Evolutionary conservation across 2,329 filamentous ascomycete genomes (phyloP).

Genomic region (Paramyrothecium sp.): DNA sequence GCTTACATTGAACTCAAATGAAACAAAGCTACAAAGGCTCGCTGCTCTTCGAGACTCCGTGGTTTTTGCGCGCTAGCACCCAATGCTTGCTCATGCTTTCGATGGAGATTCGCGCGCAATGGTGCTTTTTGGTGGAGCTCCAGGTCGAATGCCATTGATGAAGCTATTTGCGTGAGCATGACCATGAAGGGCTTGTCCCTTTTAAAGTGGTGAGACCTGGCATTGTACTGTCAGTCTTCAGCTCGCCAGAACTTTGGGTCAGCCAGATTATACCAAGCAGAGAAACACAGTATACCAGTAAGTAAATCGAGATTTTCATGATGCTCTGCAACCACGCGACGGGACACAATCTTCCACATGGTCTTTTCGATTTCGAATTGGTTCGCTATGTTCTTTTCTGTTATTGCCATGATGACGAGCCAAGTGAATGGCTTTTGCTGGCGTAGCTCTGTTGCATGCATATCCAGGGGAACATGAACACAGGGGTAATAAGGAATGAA

Average conservation of each 20-base stretch:
- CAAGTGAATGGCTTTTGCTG: constrained; percentile 34
- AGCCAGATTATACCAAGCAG: constrained; percentile 19
- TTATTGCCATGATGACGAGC: constrained; percentile 33
- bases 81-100: not conserved
- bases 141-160: constrained; percentile 36
- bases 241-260: no score
- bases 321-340: constrained; percentile 19
- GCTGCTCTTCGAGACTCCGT: constrained; percentile 11
- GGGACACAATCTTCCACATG: constrained; percentile 21
- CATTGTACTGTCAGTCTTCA: no score
- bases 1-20: constrained; percentile 25
- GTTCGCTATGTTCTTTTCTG: constrained; percentile 15
- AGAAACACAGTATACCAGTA: constrained; percentile 22
- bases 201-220: constrained; percentile 17
- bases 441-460: constrained; percentile 20
- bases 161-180: constrained; percentile 31
- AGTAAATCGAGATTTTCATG: constrained; percentile 24
- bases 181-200: constrained; percentile 34
- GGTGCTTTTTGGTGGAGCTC: constrained; percentile 24
- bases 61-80: not conserved
- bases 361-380: constrained; percentile 18
- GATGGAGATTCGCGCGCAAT: not conserved
- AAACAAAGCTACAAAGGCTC: constrained; percentile 11
- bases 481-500: constrained; percentile 23
- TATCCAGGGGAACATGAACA: constrained; percentile 15